These are phyloP conservation scores for Neospora caninum DNA, from an alignment of 169 alveolate species.

Conservation along the genomic window DNA sequence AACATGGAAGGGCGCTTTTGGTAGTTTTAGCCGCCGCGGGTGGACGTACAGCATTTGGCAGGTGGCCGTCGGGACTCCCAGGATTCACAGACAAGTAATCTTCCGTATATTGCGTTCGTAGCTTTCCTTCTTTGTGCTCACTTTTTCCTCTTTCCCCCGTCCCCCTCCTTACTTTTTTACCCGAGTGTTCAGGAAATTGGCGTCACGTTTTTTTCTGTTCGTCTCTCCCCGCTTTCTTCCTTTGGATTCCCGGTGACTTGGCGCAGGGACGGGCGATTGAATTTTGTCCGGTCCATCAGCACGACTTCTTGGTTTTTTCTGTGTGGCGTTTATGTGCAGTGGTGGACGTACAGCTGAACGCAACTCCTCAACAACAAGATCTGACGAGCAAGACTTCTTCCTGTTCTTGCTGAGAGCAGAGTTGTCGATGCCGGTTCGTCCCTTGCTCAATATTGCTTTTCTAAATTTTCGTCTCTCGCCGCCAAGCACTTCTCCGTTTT, in stretches of 20 bases:
- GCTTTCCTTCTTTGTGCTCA: background rate
- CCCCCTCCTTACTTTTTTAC: background rate
- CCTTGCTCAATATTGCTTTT: background rate
- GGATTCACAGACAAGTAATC: no score
- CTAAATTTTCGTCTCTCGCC: background rate
- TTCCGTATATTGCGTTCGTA: background rate
- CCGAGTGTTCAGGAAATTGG: background rate
- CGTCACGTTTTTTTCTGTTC: background rate
- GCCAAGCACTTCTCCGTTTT: background rate
- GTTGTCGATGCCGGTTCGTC: background rate
- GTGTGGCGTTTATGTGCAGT: conserved; percentile 51
- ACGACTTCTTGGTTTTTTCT: background rate
- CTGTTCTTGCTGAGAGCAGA: conserved; percentile 37
- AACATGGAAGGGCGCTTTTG: background rate
- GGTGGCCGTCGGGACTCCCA: background rate
- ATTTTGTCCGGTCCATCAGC: background rate
- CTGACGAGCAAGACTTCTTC: conserved; percentile 47
- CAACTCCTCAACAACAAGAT: conserved; percentile 59
- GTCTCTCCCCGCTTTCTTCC: background rate
- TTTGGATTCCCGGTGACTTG: background rate
- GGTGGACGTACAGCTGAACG: conserved; percentile 67
- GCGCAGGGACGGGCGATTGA: no score
- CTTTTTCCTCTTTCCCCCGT: background rate
- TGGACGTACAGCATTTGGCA: background rate
- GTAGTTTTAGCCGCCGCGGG: background rate